phyloP scores from a whole-genome alignment of 2,329 filamentous ascomycete species.

The Diaporthe eres region DNA sequence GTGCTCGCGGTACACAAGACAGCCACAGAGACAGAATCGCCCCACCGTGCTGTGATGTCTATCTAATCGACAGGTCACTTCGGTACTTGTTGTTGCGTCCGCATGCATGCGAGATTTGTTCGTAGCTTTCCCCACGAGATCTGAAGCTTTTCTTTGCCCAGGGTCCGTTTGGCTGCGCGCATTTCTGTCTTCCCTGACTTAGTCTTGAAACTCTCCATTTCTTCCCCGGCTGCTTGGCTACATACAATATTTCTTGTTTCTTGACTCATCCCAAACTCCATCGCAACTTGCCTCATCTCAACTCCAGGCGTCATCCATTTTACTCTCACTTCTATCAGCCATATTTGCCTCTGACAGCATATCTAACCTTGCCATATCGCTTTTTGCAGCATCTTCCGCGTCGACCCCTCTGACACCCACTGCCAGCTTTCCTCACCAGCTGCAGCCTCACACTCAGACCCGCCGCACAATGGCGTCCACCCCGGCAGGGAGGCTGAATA shows the following conservation, averaged over 20 bases:
- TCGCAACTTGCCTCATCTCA: not conserved
- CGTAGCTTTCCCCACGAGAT: constrained; percentile 25
- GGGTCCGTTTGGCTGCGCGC: constrained; percentile 28
- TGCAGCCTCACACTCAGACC: constrained; percentile 37
- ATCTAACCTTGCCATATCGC: constrained; percentile 4
- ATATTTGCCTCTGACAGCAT: not conserved
- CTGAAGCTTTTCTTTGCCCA: not conserved
- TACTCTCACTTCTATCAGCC: not conserved
- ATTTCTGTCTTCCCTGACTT: constrained; percentile 15
- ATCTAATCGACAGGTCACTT: constrained; percentile 28
- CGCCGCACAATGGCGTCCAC: constrained; percentile 55
- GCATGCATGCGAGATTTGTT: constrained; percentile 30
- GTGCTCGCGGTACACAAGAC: constrained; percentile 2
- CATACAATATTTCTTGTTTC: not conserved
- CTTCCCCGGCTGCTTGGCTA: constrained; percentile 20
- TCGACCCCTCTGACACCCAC: constrained; percentile 32
- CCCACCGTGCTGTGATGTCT: constrained; percentile 13
- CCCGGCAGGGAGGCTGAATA: constrained; percentile 68
- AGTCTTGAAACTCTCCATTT: constrained; percentile 12
- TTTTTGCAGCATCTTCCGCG: constrained; percentile 38
- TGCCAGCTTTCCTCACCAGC: constrained; percentile 40
- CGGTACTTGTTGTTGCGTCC: constrained; percentile 24
- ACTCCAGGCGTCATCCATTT: constrained; percentile 18
- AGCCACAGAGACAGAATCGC: constrained; percentile 12
- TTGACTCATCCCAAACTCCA: constrained; percentile 21